Evolutionary conservation across 148 eudicot genomes (phyloP), one percentile per base, ranked within the genome.

Genomic region (Simmondsia chinensis): DNA sequence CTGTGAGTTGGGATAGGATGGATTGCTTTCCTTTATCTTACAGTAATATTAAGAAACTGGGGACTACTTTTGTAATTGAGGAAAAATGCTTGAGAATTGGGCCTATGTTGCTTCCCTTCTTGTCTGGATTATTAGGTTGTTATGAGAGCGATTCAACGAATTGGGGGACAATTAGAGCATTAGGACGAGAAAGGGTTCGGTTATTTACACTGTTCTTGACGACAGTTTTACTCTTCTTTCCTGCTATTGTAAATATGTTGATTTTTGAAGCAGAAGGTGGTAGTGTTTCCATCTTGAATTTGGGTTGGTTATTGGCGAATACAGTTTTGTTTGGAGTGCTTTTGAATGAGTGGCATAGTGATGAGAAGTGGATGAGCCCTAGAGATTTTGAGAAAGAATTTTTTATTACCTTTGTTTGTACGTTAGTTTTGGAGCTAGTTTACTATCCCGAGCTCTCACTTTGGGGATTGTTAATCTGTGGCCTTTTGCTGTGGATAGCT

Each of bases 361-460:
- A 79, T 48, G 97, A 82, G 21, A 91, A 72, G 58, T 37, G 56
- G 29, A 37, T 43, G 39, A 54, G 42, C 50, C 72, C 75, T 32
- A 91, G 68, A 57, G 95, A 85, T 66, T 66, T 73, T 15, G 76
- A 70, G 43, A 82, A 71, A 58, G 97, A 91, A 59, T 91, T 74
- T 60, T 55, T 85, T 41, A 76, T 85, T 27, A 91, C 95, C 2
- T 91, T 85, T 53, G 63, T 52, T 6, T 82, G 91, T 72, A 79
- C 86, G 9, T 39, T 91, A 34, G 60, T 82, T 30, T 67, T 82
- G 71, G 95, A 91, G 64, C 60, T 91, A 48, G 64, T 91, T 49
- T 91, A 91, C 69, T 91, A 66, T 36, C 95, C 95, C 0, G 97
- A 85, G 76, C 88, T 91, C 50, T 85, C 95, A 6, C 94, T 85